Conservation (phyloP, 2,329 filamentous ascomycete species). For the Pestalotiopsis sp. region DNA sequence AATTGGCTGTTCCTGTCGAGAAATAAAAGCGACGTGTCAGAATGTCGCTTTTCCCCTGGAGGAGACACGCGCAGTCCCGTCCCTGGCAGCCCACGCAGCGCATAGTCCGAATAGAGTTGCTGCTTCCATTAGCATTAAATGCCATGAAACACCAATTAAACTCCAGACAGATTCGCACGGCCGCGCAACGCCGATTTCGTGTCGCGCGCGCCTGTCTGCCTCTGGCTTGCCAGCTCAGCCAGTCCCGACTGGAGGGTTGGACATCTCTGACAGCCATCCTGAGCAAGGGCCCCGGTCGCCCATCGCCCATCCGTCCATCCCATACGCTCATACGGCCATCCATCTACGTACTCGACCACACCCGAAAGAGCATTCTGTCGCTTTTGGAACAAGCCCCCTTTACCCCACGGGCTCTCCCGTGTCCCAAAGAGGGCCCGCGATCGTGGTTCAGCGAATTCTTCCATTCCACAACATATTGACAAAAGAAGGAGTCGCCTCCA, state of each 20-base stretch:
- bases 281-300: background rate
- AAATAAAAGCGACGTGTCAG: background rate
- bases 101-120: constrained; percentile 1
- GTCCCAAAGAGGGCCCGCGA: background rate
- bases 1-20: background rate
- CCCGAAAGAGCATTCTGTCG: background rate
- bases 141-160: constrained; percentile 12
- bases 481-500: background rate
- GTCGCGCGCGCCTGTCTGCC: constrained; percentile 7
- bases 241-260: background rate
- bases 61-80: background rate
- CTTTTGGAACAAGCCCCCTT: background rate
- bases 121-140: constrained; percentile 6
- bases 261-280: background rate
- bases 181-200: constrained; percentile 2
- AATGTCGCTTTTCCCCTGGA: background rate
- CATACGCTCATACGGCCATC: background rate
- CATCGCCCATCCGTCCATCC: background rate
- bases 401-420: constrained; percentile 7
- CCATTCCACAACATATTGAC: background rate
- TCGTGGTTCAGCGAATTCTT: background rate
- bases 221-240: background rate
- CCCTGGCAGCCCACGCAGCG: background rate
- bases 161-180: constrained; percentile 1
- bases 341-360: background rate